Conservation (phyloP, 2,329 filamentous ascomycete species). For the Fusarium graminum region DNA sequence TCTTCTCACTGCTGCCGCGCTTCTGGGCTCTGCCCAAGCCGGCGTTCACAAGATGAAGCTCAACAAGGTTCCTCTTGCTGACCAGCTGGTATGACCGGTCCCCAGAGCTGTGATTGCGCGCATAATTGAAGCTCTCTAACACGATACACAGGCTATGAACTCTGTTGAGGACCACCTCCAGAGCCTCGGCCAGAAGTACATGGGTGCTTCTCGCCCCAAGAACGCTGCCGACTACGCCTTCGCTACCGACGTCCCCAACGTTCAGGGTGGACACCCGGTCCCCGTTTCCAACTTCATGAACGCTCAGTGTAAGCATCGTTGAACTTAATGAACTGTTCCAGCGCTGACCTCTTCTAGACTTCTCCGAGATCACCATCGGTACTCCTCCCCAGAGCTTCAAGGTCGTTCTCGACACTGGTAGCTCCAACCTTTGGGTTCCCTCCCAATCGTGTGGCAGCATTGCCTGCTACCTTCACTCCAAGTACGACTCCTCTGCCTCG, state of each 20-base stretch:
- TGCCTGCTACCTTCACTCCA: slow-evolving; percentile 96
- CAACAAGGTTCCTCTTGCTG: slow-evolving; percentile 91
- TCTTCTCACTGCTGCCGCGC: slow-evolving; percentile 81
- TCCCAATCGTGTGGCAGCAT: slow-evolving; percentile 92
- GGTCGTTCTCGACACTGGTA: slow-evolving; percentile 97
- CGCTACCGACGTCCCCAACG: slow-evolving; percentile 76
- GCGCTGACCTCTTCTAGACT: slow-evolving; percentile 72
- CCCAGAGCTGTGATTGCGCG: slow-evolving; percentile 8
- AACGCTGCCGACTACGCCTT: slow-evolving; percentile 82
- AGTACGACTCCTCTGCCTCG: slow-evolving; percentile 92
- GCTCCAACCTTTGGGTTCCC: slow-evolving; percentile 99
- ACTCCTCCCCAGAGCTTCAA: slow-evolving; percentile 96
- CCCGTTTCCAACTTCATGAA: slow-evolving; percentile 98
- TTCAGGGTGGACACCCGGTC: slow-evolving; percentile 79
- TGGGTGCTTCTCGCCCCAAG: slow-evolving; percentile 77
- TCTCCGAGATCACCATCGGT: slow-evolving; percentile 94
- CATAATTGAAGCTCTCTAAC: slow-evolving; percentile 26
- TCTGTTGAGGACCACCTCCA: slow-evolving; percentile 86
- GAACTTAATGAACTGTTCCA: neutral
- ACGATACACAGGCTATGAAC: slow-evolving; percentile 72
- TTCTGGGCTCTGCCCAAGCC: slow-evolving; percentile 86
- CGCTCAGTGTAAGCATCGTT: slow-evolving; percentile 83
- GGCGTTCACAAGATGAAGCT: slow-evolving; percentile 97
- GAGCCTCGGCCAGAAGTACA: slow-evolving; percentile 94
- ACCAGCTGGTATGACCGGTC: slow-evolving; percentile 82